phyloP scores from a whole-genome alignment of 768 basidiomycete genomes.

The Ramaria sp. region DNA sequence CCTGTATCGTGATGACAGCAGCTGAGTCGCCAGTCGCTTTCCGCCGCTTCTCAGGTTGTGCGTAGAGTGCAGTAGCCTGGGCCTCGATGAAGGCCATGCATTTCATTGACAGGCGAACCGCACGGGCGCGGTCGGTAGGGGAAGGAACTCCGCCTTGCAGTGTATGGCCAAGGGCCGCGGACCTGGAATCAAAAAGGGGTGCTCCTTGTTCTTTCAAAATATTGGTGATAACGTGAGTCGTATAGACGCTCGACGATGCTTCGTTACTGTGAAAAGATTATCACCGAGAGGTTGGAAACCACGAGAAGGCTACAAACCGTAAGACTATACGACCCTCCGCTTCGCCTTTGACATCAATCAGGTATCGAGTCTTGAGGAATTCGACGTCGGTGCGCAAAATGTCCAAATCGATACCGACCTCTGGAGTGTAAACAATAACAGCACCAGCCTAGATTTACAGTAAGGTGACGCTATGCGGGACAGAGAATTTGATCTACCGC shows the following conservation, averaged over 20 bases:
- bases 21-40: constrained; percentile 56
- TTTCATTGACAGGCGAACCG: constrained; percentile 78
- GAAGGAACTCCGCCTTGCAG: constrained; percentile 94
- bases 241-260: constrained; percentile 76
- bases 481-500: constrained; percentile 49
- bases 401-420: constrained; percentile 78
- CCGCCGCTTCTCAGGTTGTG: constrained; percentile 40
- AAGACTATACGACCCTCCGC: constrained; percentile 91
- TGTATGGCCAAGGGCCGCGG: constrained; percentile 94
- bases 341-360: constrained; percentile 77
- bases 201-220: constrained; percentile 96
- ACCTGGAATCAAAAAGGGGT: constrained; percentile 82
- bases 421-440: constrained; percentile 87
- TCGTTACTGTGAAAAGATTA: constrained; percentile 52
- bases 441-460: constrained; percentile 64
- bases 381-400: constrained; percentile 73
- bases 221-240: constrained; percentile 82
- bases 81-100: constrained; percentile 93
- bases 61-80: constrained; percentile 49
- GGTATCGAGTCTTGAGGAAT: constrained; percentile 79
- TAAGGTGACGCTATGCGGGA: not conserved
- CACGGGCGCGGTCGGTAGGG: constrained; percentile 86
- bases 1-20: constrained; percentile 87
- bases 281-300: not conserved
- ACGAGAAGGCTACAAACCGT: constrained; percentile 39